Evolutionary conservation across 345 rosid genomes (phyloP), one percentile per base, ranked within the genome.

Genomic region (Euphorbia lathyris): DNA sequence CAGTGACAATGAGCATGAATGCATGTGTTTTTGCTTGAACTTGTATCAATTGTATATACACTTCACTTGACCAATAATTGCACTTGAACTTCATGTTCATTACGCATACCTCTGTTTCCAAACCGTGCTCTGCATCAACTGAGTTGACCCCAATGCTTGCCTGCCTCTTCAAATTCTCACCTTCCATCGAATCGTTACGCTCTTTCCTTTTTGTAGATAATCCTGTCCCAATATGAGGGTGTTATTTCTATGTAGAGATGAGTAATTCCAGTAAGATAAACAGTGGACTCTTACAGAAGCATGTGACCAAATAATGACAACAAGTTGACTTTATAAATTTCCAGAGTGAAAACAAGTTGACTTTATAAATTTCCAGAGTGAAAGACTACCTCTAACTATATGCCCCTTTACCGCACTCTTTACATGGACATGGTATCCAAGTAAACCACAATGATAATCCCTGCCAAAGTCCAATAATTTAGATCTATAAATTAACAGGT

Each of bases 361-460:
- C 42, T 19, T 14, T 22, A 40, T 53, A 13, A 0, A 16, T 60
- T 71, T 22, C 55, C 11, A 14, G 9, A 70, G 3, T 60, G 22
- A 19, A 72, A 40, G 47, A 22, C 64, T 32, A 59, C 64, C 64
- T 40, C 43, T 40, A 40, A 13, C 16, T 70, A 16, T 23, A 7
- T 77, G 52, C 52, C 64, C 73, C 14, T 71, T 22, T 45, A 51
- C 68, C 70, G 76, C 83, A 80, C 66, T 83, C 76, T 94, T 76
- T 72, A 89, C 13, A 1, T n/a, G 66, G 43, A 64, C 80, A 58
- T 69, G 87, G 83, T 94, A 91, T n/a, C 98, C 98, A 75, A 94
- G 83, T 75, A 90, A 78, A 69, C 77, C 86, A 76, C 90, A 91
- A 84, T 88, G 90, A 78, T 75, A 82, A 66, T 80, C 81, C 99